A percentile compares a stretch with the other conserved stretches of the same genome.
Evolutionary conservation across 257 asterid species (phyloP).

Genomic region (Solanum tacnaense): DNA sequence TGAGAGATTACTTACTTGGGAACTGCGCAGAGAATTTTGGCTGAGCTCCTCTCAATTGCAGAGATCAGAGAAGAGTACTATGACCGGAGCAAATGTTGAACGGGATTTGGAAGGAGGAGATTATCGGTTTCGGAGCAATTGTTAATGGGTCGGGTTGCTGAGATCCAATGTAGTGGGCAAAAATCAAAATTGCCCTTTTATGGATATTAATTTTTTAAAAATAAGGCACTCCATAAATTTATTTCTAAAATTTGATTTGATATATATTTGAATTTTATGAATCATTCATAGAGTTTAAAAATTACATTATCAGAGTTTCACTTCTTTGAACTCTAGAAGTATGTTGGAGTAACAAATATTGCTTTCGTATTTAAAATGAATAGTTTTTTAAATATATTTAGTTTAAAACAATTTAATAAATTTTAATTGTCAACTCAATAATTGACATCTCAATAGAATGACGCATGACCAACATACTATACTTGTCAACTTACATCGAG

Average conservation of each 20-base stretch:
- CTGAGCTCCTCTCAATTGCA: background rate
- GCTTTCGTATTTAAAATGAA: too few species aligned
- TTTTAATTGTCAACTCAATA: too few species aligned
- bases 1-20: background rate
- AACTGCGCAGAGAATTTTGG: background rate
- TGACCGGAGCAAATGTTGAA: background rate
- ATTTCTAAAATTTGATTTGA: background rate
- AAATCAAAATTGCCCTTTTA: background rate
- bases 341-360: background rate
- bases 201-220: background rate
- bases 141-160: background rate
- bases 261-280: background rate
- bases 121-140: background rate
- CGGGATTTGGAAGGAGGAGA: background rate
- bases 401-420: too few species aligned
- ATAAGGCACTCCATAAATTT: background rate
- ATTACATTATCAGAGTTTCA: background rate
- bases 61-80: background rate
- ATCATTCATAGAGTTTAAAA: too few species aligned
- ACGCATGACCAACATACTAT: too few species aligned
- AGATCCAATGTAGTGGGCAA: background rate
- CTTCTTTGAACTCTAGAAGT: too few species aligned
- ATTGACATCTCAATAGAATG: too few species aligned
- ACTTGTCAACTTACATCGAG: too few species aligned
- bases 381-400: too few species aligned